Evolutionary conservation across 352 stramenopile genomes (phyloP).

Genomic region (Bremia lactucae): DNA sequence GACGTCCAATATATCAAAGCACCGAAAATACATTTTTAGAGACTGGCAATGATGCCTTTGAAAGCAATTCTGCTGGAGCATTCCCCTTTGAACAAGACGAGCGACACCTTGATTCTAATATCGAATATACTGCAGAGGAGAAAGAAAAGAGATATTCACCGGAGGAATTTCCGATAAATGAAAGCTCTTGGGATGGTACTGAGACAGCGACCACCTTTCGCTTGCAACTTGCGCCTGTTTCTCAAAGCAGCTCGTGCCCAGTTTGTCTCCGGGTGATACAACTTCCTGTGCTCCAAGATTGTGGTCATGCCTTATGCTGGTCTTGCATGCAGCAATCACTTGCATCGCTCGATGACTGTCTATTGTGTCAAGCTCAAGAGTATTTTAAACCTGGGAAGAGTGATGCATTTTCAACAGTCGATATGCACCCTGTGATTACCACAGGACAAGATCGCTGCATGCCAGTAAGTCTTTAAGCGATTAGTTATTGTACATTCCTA

Average conservation of each 20-base stretch:
- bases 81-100: conserved; percentile 2
- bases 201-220: conserved; percentile 20
- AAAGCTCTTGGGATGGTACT: conserved; percentile 14
- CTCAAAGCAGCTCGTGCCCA: conserved; percentile 22
- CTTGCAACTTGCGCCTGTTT: conserved; percentile 16
- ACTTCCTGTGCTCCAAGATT: conserved; percentile 34
- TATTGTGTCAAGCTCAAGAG: conserved; percentile 39
- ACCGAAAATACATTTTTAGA: too few relatives aligned
- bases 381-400: conserved; percentile 25
- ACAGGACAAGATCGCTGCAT: conserved; percentile 10
- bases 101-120: conserved; percentile 9
- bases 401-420: conserved; percentile 4
- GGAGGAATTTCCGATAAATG: conserved; percentile 7
- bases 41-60: not conserved
- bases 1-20: too few relatives aligned
- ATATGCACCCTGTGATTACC: conserved; percentile 10
- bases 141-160: conserved; percentile 11
- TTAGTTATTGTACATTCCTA: not conserved
- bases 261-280: conserved; percentile 36
- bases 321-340: conserved; percentile 42
- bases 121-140: conserved; percentile 15
- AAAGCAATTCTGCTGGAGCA: not conserved
- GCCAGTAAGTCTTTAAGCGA: conserved; percentile 6
- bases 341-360: conserved; percentile 26
- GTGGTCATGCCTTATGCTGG: conserved; percentile 39